Conservation (phyloP, 1,284 basidiomycete species). For the Xerocomus cyaneibrunnescens region DNA sequence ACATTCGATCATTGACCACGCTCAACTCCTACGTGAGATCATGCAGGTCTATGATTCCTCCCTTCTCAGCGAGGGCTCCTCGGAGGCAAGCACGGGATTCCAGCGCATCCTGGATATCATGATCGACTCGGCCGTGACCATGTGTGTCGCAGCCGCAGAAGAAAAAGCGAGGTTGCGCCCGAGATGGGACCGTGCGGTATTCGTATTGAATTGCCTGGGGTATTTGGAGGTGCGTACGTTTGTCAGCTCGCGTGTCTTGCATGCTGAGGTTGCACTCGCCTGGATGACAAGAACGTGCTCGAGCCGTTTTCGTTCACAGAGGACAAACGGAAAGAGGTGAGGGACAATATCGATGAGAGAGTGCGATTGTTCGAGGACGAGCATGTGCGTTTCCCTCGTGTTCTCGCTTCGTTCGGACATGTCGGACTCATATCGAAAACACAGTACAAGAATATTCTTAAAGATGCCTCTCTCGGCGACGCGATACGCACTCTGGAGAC, state of each 20-base stretch:
- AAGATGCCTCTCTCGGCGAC: slow-evolving; percentile 70
- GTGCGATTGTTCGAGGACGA: slow-evolving; percentile 72
- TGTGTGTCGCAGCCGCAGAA: slow-evolving; percentile 69
- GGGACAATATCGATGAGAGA: slow-evolving; percentile 60
- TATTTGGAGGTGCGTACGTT: slow-evolving; percentile 62
- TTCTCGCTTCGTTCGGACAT: no score
- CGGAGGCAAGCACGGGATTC: slow-evolving; percentile 36
- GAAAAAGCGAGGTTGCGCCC: slow-evolving; percentile 56
- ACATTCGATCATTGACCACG: no score
- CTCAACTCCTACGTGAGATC: no score
- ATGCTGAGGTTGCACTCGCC: not conserved
- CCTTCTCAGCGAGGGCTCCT: slow-evolving; percentile 54
- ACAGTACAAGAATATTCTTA: slow-evolving; percentile 72
- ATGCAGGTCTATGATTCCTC: slow-evolving; percentile 87
- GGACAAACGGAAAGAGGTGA: slow-evolving; percentile 58
- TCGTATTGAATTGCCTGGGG: slow-evolving; percentile 80
- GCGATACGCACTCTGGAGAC: slow-evolving; percentile 59
- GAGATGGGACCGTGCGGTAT: slow-evolving; percentile 79
- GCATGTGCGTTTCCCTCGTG: slow-evolving; percentile 64
- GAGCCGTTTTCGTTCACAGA: slow-evolving; percentile 74
- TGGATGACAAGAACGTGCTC: slow-evolving; percentile 70
- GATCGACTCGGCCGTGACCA: slow-evolving; percentile 79
- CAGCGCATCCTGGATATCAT: slow-evolving; percentile 74
- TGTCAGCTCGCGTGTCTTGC: not conserved
- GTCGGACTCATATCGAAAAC: not conserved